These are phyloP conservation scores for Dryas alaskensis DNA, from an alignment of 306 rosid genomes.

Conservation along the genomic window DNA sequence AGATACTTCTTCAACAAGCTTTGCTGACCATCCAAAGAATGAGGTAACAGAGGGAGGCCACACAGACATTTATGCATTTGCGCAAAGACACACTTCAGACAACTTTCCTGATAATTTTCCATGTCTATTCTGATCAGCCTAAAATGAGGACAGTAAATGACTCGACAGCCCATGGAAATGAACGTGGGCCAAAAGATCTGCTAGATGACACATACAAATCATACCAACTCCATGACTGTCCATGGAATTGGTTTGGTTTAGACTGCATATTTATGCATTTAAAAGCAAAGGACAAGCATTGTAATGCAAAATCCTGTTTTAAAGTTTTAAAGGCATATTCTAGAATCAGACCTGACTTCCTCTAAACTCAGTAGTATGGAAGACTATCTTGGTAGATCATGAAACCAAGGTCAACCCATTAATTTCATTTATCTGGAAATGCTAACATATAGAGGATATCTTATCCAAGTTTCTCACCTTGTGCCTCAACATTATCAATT, in stretches of 20 bases:
- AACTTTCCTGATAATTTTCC: neutral
- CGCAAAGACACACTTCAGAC: conserved; percentile 10
- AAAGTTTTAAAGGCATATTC: neutral
- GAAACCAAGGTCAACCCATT: neutral
- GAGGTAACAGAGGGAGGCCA: conserved; percentile 12
- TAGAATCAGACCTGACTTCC: neutral
- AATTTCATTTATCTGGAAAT: neutral
- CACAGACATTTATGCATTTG: neutral
- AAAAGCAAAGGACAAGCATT: neutral
- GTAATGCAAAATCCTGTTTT: neutral
- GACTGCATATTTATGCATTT: conserved; percentile 5
- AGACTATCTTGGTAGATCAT: conserved; percentile 1
- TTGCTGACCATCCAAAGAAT: neutral
- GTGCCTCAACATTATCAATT: neutral
- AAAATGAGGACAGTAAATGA: neutral
- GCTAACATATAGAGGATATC: neutral
- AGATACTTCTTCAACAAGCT: neutral
- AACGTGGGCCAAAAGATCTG: neutral
- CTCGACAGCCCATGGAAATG: neutral
- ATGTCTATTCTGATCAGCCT: neutral
- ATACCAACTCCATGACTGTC: neutral
- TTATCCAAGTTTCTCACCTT: neutral
- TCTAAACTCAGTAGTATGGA: neutral
- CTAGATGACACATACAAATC: neutral
- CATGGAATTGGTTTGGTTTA: neutral